Evolutionary conservation across 139 green algal species (phyloP), one percentile per base, ranked within the genome.

Genomic region (Picochlorum sp.): DNA sequence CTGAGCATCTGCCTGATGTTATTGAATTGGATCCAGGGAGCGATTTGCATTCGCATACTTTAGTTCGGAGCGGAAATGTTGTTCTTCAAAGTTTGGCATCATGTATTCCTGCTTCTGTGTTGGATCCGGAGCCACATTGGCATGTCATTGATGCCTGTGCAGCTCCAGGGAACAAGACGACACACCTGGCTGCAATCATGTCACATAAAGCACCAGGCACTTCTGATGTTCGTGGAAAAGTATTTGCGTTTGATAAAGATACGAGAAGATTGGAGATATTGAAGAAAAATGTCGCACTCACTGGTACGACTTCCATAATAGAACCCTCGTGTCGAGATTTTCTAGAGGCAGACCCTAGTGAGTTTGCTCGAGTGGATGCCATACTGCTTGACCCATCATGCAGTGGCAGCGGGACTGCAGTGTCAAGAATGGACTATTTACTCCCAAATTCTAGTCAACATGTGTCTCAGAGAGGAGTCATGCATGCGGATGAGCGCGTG

Each of bases 101-200:
- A 47, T 97, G 91, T 79, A 85, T 98, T 77, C 84, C 89, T 15
- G 92, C 92, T 0, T 77, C 81, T 51, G 88, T 85, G 14, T 73
- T 98, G 52, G 45, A 18, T n/a, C 90, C 94, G 9, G 13, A 79
- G 45, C 54, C 79, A 1, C 79, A 80, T 20, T 96, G 85, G 87
- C 67, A 70, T 15, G 78, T 97, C 14, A 38, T 98, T 56, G 92
- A 98, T 77, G 85, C 79, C 44, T 98, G 92, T 69, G 89, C 92
- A 1, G 93, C 93, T 4, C 93, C 93, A 1, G 93, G 93, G 51
- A 98, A 98, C 83, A 98, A 98, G 70, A 98, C 93, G 1, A 98
- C 90, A 0, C 93, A 98, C 63, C 50, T 97, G 24, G 92, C 64
- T 65, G 66, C 68, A 74, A 16, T 49, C 45, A 14, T 70, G 14